Conservation (phyloP, 805 yeast genomes). For the Candida fluviatilis region DNA sequence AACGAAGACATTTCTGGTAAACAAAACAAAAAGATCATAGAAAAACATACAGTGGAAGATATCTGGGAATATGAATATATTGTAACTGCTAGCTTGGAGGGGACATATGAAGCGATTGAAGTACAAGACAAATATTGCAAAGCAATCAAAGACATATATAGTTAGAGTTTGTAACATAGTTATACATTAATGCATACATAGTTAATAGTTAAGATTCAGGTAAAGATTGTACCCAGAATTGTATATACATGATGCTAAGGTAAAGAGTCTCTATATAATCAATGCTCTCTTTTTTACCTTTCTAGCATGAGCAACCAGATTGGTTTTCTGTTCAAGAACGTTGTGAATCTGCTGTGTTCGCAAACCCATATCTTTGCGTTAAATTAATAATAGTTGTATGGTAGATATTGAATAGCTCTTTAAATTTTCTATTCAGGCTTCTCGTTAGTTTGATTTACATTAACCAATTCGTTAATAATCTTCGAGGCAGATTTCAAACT, state of each 20-base stretch:
- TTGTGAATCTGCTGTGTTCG: too few species aligned
- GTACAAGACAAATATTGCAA: constrained; percentile 81
- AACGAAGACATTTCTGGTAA: constrained; percentile 29
- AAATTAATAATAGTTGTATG: too few species aligned
- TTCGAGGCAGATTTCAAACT: constrained; percentile 1
- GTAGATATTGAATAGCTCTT: too few species aligned
- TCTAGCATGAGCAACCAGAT: too few species aligned
- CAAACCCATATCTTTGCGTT: too few species aligned
- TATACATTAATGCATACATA: not conserved
- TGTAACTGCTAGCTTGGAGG: constrained; percentile 79
- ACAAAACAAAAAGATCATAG: constrained; percentile 27
- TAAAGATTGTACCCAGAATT: too few species aligned
- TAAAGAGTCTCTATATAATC: too few species aligned
- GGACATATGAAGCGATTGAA: constrained; percentile 89
- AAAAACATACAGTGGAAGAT: constrained; percentile 61
- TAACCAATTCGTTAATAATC: constrained; percentile 3
- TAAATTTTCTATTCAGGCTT: too few species aligned
- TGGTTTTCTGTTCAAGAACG: too few species aligned
- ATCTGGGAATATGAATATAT: constrained; percentile 67
- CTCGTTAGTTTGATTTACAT: not conserved
- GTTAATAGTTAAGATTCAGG: constrained; percentile 1
- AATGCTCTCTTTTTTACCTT: too few species aligned
- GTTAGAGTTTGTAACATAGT: not conserved
- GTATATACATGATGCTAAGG: too few species aligned
- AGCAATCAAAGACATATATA: constrained; percentile 10